Evolutionary conservation across 805 yeast species (phyloP), one percentile per base, ranked within the genome.

Genomic region (Candida ovalis): DNA sequence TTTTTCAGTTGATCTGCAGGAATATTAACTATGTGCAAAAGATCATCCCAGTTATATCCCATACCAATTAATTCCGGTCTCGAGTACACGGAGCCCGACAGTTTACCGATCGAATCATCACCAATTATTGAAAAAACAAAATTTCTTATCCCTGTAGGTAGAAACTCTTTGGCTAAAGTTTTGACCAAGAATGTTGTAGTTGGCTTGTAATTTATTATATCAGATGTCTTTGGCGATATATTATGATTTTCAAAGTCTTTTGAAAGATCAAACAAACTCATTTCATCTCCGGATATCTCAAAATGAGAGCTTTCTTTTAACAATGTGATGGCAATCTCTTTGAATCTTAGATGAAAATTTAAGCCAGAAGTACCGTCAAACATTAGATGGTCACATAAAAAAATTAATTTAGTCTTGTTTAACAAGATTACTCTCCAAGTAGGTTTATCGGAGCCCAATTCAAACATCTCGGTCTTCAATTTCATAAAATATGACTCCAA

Each of bases 301-400:
- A n/a, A 2, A 6, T 7, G 2, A n/a, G 28, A 2, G 22, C 21
- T 18, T 12, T 18, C 13, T 17, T 48, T n/a, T 57, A 39, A 35
- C 55, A 57, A 10, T 19, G 49, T 40, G 13, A 55, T 40, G 28
- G 68, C 52, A 24, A 60, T 58, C 10, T 57, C 51, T 40, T 62
- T 37, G 27, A 55, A 42, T 28, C 49, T 39, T 1, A 46, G 8
- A 28, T 49, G 71, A 50, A 70, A 66, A 40, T 52, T 54, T 17
- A 49, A 46, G 2, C 68, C 70, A 15, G 70, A 57, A 15, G 58
- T 57, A 2, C 74, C 75, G 52, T 71, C 74, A 38, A 64, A 61
- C 10, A 66, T 47, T 3, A 60, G 24, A 47, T 64, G 73, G 23
- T 68, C 67, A 46, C 61, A 63, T 22, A 43, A 44, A 33, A 69